phyloP scores from a whole-genome alignment of 257 asterid species.

The Fraxinus cuspidata region DNA sequence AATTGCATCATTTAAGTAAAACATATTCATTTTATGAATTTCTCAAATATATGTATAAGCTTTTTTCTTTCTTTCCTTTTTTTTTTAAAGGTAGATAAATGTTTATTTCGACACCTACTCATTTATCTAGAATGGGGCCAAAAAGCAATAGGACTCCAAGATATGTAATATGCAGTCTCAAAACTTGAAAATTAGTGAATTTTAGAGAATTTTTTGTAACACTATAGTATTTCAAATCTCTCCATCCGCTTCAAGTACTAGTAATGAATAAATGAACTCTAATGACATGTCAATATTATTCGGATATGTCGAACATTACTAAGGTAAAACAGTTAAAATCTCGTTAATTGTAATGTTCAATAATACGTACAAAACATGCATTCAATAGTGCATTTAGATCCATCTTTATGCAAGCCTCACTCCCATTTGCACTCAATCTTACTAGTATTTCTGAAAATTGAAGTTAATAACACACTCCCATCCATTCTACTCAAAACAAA shows the following conservation, averaged over 20 bases:
- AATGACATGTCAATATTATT: not conserved
- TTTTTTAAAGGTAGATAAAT: no score
- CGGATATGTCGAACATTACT: not conserved
- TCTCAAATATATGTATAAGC: no score
- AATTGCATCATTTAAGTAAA: no score
- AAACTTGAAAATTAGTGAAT: not conserved
- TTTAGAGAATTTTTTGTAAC: not conserved
- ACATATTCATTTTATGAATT: no score
- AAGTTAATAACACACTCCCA: slow-evolving; percentile 70
- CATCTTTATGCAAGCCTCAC: slow-evolving; percentile 25
- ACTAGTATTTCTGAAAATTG: slow-evolving; percentile 40
- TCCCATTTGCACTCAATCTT: slow-evolving; percentile 64
- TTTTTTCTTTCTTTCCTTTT: no score
- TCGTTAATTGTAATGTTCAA: not conserved
- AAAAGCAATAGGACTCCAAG: no score
- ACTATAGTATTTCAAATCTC: not conserved
- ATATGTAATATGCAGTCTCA: no score
- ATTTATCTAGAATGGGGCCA: no score
- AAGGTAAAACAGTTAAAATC: not conserved
- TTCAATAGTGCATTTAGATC: not conserved
- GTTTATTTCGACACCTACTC: no score
- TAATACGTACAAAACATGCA: not conserved
- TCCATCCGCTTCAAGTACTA: not conserved
- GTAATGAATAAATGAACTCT: not conserved
- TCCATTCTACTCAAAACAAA: slow-evolving; percentile 70